Percentiles rank a stretch among this genome's conserved stretches.
Evolutionary conservation across 768 basidiomycete species (phyloP).

Genomic region (Amanita subjunquillea): DNA sequence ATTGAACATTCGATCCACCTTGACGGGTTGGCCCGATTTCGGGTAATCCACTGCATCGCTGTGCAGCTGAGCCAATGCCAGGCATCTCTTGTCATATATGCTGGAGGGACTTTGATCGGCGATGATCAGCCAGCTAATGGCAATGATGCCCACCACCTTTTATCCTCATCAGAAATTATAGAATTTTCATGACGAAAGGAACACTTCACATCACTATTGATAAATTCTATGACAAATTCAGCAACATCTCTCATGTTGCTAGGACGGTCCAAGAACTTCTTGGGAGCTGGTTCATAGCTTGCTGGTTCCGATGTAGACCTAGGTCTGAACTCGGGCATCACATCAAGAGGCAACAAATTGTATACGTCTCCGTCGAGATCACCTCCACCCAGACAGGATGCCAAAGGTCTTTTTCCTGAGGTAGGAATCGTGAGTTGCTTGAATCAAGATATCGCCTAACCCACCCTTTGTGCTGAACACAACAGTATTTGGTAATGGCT

Average conservation of each 20-base stretch:
- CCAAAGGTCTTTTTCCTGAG: slow-evolving; percentile 46
- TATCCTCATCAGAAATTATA: background rate
- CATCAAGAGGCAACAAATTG: slow-evolving; percentile 35
- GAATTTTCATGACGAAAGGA: background rate
- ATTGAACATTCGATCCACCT: slow-evolving; percentile 30
- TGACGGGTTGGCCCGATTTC: slow-evolving; percentile 42
- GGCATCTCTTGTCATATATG: slow-evolving; percentile 43
- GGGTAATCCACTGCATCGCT: slow-evolving; percentile 62
- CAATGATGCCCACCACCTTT: slow-evolving; percentile 51
- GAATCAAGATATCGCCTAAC: background rate
- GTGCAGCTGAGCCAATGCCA: slow-evolving; percentile 43
- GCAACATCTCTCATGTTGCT: slow-evolving; percentile 57
- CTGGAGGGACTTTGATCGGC: slow-evolving; percentile 42
- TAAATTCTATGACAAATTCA: slow-evolving; percentile 62
- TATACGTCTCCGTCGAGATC: slow-evolving; percentile 62
- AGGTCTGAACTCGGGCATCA: slow-evolving; percentile 24
- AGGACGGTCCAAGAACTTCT: slow-evolving; percentile 31
- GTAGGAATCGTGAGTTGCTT: background rate
- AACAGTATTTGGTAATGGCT: slow-evolving; percentile 49
- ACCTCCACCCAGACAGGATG: slow-evolving; percentile 56
- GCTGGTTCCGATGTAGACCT: slow-evolving; percentile 25
- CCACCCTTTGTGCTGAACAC: slow-evolving; percentile 54
- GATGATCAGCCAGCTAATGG: slow-evolving; percentile 52
- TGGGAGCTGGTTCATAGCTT: slow-evolving; percentile 35
- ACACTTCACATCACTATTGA: slow-evolving; percentile 47